These are phyloP conservation scores for Podospora pseudoanserina DNA, from an alignment of 495 filamentous ascomycete genomes.

Conservation along the genomic window DNA sequence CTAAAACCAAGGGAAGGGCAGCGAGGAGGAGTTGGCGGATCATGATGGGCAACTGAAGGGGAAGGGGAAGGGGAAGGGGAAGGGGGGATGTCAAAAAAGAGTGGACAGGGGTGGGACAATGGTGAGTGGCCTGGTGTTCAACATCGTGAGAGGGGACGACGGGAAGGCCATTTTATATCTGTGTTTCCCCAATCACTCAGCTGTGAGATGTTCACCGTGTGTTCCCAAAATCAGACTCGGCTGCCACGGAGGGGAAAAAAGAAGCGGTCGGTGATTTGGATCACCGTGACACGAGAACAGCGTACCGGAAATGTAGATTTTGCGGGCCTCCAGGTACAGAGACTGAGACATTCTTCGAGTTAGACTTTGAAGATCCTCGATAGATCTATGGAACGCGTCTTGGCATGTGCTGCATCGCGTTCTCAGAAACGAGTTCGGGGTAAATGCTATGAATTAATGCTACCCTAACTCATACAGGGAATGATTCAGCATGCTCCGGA, in stretches of 20 bases:
- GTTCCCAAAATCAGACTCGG: neutral
- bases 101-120: neutral
- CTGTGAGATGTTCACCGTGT: neutral
- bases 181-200: neutral
- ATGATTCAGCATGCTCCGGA: neutral
- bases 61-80: no score
- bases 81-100: neutral
- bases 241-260: neutral
- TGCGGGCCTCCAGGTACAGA: neutral
- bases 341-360: neutral
- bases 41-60: neutral
- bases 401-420: neutral
- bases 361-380: neutral
- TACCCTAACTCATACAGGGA: neutral
- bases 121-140: neutral
- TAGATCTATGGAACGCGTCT: neutral
- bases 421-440: neutral
- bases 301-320: neutral
- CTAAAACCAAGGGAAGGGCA: neutral
- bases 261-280: neutral
- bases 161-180: neutral
- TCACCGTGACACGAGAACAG: neutral
- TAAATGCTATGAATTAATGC: neutral
- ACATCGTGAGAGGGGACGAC: neutral
- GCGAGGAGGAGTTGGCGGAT: constrained; percentile 4